Evolutionary conservation across 208 protist genomes (phyloP).

Genomic region (Leishmania tarentolae): DNA sequence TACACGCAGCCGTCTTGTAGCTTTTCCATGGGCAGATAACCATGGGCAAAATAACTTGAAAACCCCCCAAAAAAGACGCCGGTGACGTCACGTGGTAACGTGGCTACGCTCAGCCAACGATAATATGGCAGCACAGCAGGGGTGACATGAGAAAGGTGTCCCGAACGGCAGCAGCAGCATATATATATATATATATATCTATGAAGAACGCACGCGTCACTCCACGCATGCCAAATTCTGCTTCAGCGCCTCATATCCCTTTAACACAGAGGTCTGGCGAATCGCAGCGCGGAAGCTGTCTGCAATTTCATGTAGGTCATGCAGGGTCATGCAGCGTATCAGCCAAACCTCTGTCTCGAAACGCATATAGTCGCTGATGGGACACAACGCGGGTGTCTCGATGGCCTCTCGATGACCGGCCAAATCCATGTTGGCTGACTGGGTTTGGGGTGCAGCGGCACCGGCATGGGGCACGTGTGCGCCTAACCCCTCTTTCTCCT

Average conservation of each 20-base stretch:
- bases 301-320: constrained; percentile 2
- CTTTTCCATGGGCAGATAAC: too few species aligned
- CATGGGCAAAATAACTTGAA: too few species aligned
- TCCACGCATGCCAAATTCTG: background rate
- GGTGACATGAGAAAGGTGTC: too few species aligned
- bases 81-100: too few species aligned
- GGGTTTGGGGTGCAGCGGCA: background rate
- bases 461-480: background rate
- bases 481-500: background rate
- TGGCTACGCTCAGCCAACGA: too few species aligned
- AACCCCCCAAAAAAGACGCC: too few species aligned
- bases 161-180: too few species aligned
- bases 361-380: background rate
- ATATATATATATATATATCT: too few species aligned
- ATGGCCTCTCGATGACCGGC: background rate
- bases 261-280: background rate
- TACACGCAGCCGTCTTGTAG: background rate
- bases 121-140: too few species aligned
- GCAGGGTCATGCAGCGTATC: constrained; percentile 14
- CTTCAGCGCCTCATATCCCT: background rate
- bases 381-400: background rate
- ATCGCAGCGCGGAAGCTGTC: constrained; percentile 4
- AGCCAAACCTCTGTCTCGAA: constrained; percentile 19
- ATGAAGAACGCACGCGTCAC: background rate
- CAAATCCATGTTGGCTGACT: background rate